These are phyloP conservation scores for Amphichorda felina DNA, from an alignment of 2,329 filamentous ascomycete species.

Conservation along the genomic window DNA sequence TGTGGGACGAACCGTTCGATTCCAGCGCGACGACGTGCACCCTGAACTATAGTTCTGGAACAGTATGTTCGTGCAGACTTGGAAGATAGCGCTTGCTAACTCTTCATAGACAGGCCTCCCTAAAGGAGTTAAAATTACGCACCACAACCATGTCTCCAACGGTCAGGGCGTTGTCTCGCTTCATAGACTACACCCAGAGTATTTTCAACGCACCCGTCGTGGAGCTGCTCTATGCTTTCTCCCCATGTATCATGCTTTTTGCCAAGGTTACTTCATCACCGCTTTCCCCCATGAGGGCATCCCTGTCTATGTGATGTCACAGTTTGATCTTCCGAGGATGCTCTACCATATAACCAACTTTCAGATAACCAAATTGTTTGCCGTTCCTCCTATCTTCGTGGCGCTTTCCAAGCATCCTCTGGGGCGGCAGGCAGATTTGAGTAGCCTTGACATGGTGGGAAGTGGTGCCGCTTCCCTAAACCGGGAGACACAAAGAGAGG, in stretches of 20 bases:
- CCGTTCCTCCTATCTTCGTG: constrained; percentile 68
- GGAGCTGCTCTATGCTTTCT: constrained; percentile 51
- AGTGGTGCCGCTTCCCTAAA: constrained; percentile 61
- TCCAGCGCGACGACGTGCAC: constrained; percentile 45
- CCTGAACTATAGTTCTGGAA: constrained; percentile 71
- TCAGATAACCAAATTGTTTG: constrained; percentile 51
- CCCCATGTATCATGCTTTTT: constrained; percentile 66
- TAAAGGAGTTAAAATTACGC: constrained; percentile 76
- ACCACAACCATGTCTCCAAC: constrained; percentile 66
- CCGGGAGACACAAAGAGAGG: constrained; percentile 31
- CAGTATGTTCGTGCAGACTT: constrained; percentile 16
- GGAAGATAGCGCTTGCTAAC: no score
- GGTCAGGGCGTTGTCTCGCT: constrained; percentile 41
- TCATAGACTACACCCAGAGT: constrained; percentile 34
- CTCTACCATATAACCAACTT: constrained; percentile 56
- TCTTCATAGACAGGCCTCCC: constrained; percentile 53
- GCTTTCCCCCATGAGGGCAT: constrained; percentile 41
- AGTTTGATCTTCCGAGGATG: constrained; percentile 65
- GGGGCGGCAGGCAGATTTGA: constrained; percentile 54
- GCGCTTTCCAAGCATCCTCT: constrained; percentile 60
- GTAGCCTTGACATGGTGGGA: constrained; percentile 44
- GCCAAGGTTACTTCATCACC: constrained; percentile 59
- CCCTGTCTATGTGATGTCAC: constrained; percentile 67
- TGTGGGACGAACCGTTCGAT: constrained; percentile 47
- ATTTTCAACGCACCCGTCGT: constrained; percentile 23